These are phyloP conservation scores for Microdochium trichocladiopsis DNA, from an alignment of 2,329 filamentous ascomycete species.

Conservation along the genomic window DNA sequence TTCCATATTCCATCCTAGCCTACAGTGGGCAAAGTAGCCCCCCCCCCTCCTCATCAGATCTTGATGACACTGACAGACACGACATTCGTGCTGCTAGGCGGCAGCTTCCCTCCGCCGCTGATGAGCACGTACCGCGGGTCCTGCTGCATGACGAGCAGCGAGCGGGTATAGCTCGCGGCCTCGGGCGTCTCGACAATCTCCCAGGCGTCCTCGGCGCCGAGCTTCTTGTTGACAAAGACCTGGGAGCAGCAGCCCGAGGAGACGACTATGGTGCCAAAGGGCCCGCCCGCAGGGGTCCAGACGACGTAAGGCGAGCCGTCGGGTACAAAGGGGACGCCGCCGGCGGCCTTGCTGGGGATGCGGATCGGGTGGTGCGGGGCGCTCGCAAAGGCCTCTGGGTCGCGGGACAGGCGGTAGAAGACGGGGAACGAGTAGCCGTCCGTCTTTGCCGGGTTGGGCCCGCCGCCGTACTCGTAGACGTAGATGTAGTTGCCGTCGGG, in stretches of 20 bases:
- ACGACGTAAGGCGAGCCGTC: constrained; percentile 23
- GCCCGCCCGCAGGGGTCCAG: constrained; percentile 21
- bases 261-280: constrained; percentile 22
- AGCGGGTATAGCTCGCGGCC: constrained; percentile 16
- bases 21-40: no score
- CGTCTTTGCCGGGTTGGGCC: constrained; percentile 8
- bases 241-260: constrained; percentile 20
- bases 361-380: constrained; percentile 13
- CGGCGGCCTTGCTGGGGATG: constrained; percentile 10
- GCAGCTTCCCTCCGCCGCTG: constrained; percentile 28
- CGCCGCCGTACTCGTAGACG: constrained; percentile 27
- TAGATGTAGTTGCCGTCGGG: constrained; percentile 55
- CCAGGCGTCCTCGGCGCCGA: constrained; percentile 20
- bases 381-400: constrained; percentile 16
- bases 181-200: constrained; percentile 15
- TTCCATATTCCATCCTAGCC: no score
- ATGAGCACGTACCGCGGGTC: constrained; percentile 18
- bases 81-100: constrained; percentile 31
- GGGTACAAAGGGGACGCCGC: constrained; percentile 8
- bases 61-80: constrained; percentile 18
- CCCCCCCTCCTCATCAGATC: no score
- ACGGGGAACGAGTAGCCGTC: constrained; percentile 17
- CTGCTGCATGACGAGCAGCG: constrained; percentile 15
- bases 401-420: constrained; percentile 21
- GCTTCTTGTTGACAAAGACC: constrained; percentile 20